Conservation (phyloP, 2,329 filamentous ascomycete genomes). For the Penicillium sp. region DNA sequence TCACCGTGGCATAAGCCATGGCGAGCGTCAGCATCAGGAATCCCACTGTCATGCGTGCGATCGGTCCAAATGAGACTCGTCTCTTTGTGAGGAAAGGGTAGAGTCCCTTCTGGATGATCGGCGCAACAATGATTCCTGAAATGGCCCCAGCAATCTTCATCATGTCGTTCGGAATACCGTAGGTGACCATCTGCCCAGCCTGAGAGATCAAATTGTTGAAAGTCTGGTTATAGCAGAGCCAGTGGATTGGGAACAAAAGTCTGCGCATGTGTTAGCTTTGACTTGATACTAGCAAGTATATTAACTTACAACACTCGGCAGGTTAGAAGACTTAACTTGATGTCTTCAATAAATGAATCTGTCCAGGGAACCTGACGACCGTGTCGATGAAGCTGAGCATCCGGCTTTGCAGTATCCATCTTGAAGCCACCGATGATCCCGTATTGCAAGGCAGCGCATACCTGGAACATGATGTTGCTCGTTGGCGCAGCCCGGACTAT, state of each 20-base stretch:
- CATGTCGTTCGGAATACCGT: constrained; percentile 59
- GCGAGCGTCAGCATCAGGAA: constrained; percentile 54
- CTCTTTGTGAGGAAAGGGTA: constrained; percentile 56
- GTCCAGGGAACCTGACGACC: constrained; percentile 6
- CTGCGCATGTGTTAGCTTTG: background rate
- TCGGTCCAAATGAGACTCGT: constrained; percentile 57
- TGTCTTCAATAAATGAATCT: constrained; percentile 7
- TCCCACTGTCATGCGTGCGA: constrained; percentile 55
- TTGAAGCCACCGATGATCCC: constrained; percentile 2
- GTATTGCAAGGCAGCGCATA: background rate
- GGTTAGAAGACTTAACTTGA: constrained; percentile 4
- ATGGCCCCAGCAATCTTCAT: constrained; percentile 60
- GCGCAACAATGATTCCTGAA: constrained; percentile 58
- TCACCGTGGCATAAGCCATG: constrained; percentile 57
- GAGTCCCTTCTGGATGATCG: constrained; percentile 51
- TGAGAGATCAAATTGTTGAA: constrained; percentile 31
- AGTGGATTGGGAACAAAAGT: constrained; percentile 13
- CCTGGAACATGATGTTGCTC: constrained; percentile 1
- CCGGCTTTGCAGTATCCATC: constrained; percentile 8
- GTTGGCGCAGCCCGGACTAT: background rate
- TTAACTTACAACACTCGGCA: constrained; percentile 4
- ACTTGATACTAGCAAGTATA: no score
- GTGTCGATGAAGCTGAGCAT: constrained; percentile 4
- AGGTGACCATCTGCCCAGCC: constrained; percentile 58
- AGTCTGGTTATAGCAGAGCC: constrained; percentile 14